phyloP scores from a whole-genome alignment of 495 filamentous ascomycete species.

The Penicillium parvum region DNA sequence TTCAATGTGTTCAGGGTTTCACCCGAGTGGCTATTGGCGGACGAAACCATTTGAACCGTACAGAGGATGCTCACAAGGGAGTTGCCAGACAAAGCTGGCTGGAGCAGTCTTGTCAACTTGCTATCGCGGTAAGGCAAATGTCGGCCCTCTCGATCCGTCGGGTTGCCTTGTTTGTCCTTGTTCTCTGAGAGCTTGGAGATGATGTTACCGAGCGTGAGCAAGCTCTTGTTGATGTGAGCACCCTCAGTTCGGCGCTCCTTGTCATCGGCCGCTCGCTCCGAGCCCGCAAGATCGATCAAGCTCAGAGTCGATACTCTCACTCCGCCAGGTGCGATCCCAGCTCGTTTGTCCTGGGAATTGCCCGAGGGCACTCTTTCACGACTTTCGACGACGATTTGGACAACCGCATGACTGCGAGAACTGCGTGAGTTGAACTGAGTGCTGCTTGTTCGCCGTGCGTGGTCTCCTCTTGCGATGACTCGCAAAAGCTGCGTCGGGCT shows the following conservation, averaged over 20 bases:
- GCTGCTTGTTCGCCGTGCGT: constrained; percentile 81
- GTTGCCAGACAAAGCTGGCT: constrained; percentile 88
- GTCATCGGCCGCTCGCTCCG: constrained; percentile 89
- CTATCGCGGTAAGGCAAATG: constrained; percentile 96
- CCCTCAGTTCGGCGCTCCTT: constrained; percentile 94
- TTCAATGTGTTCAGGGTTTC: constrained; percentile 96
- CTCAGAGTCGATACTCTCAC: constrained; percentile 93
- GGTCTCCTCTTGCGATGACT: constrained; percentile 91
- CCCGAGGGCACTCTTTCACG: constrained; percentile 68
- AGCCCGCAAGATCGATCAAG: constrained; percentile 93
- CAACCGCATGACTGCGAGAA: constrained; percentile 95
- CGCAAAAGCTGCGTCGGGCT: constrained; percentile 92
- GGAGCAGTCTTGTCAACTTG: constrained; percentile 89
- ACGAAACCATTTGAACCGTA: constrained; percentile 76
- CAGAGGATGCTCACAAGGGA: constrained; percentile 96
- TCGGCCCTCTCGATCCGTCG: constrained; percentile 72
- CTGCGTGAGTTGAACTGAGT: constrained; percentile 96
- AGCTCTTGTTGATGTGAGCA: constrained; percentile 96
- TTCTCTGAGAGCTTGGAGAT: constrained; percentile 81
- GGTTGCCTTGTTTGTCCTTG: constrained; percentile 77
- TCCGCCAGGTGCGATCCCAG: constrained; percentile 77
- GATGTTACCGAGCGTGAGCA: constrained; percentile 92
- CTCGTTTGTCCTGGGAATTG: constrained; percentile 64
- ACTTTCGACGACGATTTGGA: constrained; percentile 97
- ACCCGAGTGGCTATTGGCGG: constrained; percentile 62